Evolutionary conservation across 306 rosid species (phyloP), one percentile per base, ranked within the genome.

Genomic region (Benincasa hispida): DNA sequence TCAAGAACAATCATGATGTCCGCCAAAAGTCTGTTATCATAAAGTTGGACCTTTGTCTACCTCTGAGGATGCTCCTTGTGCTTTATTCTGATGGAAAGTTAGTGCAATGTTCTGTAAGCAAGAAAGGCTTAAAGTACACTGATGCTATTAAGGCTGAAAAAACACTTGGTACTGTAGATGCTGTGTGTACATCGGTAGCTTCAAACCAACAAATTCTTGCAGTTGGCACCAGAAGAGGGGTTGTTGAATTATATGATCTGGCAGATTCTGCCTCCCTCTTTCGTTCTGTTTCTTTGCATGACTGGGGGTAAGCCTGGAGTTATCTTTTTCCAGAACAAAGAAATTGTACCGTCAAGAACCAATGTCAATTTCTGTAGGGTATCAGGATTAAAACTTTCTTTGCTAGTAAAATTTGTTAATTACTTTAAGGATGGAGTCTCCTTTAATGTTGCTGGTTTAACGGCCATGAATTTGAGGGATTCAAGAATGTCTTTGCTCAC

Each of bases 141-240:
- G 97, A 87, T 77, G 86, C 82, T 79, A 91, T 94, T 81, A 89
- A 87, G 87, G 91, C 91, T 78, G 98, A 90, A 83, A 87, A 84
- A 80, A 78, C 77, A 45, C 77, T 94, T 78, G 89, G 89, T 79
- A 86, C 87, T 85, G 86, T 81, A 76, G 98, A 94, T 85, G 98
- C 91, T 77, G 93, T 90, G 66, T 91, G 96, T 82, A 84, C 88
- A 81, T 94, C 97, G 56, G 90, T 83, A 39, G 94, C 98, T 79
- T 77, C 83, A 21, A 92, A 85, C 78, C 98, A 90, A 90, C 94
- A 89, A 76, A 90, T 94, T 79, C 96, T 94, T 79, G 97, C 96
- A 77, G 97, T 94, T 80, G 98, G 98, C 81, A 91, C 97, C 79
- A 87, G 84, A 84, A 87, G 94, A 90, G 98, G 96, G 76, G 82